These are phyloP conservation scores for Posidonia oceanica DNA, from an alignment of 116 monocot species.

Conservation along the genomic window DNA sequence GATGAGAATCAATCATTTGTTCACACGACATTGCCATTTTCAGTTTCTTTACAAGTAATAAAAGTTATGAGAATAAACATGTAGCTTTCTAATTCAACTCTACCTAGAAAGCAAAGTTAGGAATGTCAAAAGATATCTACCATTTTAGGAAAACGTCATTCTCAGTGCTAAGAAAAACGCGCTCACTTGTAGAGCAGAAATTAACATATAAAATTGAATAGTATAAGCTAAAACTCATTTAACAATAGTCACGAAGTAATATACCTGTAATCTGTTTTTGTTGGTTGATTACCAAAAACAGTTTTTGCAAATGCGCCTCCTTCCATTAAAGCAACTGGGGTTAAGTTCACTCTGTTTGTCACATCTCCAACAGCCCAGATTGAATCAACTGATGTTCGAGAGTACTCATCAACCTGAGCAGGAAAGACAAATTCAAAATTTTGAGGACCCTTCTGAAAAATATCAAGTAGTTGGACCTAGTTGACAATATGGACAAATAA, in stretches of 20 bases:
- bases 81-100: no score
- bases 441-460: not conserved
- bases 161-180: no score
- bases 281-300: slow-evolving; percentile 73
- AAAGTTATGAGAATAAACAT: no score
- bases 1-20: no score
- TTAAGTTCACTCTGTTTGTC: slow-evolving; percentile 89
- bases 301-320: slow-evolving; percentile 97
- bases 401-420: slow-evolving; percentile 86
- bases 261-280: slow-evolving; percentile 87
- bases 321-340: slow-evolving; percentile 99
- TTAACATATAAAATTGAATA: not conserved
- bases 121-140: no score
- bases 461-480: not conserved
- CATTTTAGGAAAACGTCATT: no score
- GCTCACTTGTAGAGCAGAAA: not conserved
- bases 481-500: not conserved
- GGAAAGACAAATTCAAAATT: not conserved
- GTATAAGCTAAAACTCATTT: no score
- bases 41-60: no score
- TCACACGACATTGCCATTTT: no score
- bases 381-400: slow-evolving; percentile 75
- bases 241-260: not conserved
- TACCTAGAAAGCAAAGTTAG: no score
- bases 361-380: slow-evolving; percentile 99